Evolutionary conservation across 257 asterid genomes (phyloP).

Genomic region (Linderniella brevidens): DNA sequence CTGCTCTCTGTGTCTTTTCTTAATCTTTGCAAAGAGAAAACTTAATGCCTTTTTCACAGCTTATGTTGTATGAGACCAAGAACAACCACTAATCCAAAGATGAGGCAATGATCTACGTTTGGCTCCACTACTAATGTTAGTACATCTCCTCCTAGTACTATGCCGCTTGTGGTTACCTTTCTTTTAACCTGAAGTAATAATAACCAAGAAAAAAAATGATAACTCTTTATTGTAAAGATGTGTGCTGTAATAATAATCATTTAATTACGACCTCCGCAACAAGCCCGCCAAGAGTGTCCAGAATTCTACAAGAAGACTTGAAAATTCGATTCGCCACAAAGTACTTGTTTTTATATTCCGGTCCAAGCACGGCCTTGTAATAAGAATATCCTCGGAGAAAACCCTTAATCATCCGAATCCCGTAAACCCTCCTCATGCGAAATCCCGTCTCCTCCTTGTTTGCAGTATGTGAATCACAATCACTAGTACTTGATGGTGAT

Average conservation of each 20-base stretch:
- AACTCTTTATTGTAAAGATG: no score
- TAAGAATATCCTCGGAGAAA: conserved; percentile 12
- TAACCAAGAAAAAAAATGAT: no score
- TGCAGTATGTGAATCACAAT: no score
- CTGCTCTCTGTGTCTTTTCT: no score
- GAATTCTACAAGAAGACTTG: conserved; percentile 18
- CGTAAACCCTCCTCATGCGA: conserved; percentile 11
- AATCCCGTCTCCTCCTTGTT: conserved; percentile 11
- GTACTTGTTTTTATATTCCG: conserved; percentile 10
- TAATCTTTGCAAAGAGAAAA: no score
- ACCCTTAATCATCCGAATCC: conserved; percentile 12
- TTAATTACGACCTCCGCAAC: conserved; percentile 23
- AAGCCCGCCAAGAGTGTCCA: conserved; percentile 18
- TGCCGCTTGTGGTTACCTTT: conserved; percentile 20
- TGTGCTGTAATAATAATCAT: no score
- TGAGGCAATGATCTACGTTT: conserved; percentile 19
- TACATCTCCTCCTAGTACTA: conserved; percentile 26
- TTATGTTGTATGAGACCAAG: conserved; percentile 21
- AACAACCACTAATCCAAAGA: conserved; percentile 25
- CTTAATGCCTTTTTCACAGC: no score
- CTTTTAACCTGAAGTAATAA: conserved; percentile 25
- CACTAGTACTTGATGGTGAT: neutral
- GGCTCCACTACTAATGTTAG: conserved; percentile 29
- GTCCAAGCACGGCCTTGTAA: conserved; percentile 14
- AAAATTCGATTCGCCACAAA: conserved; percentile 14